A percentile compares a stretch with the other conserved stretches of the same genome.
phyloP scores from a whole-genome alignment of 495 filamentous ascomycete genomes.

The Arthonia radiata region DNA sequence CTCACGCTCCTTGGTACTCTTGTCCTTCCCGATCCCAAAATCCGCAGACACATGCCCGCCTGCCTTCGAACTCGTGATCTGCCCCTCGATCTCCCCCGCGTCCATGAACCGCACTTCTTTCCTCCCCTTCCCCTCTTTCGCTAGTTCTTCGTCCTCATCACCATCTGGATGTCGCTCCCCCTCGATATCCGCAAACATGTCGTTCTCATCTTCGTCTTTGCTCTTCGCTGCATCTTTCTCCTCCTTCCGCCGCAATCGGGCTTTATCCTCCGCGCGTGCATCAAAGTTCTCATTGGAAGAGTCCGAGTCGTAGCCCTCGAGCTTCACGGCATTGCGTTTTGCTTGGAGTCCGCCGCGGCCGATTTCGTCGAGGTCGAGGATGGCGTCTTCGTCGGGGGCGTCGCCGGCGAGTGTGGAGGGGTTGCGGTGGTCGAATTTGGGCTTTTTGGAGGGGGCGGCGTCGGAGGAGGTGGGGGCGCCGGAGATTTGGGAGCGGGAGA shows the following conservation, averaged over 20 bases:
- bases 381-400: conserved; percentile 40
- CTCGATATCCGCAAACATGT: conserved; percentile 74
- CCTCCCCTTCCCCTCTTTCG: conserved; percentile 28
- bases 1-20: conserved; percentile 12
- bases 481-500: conserved; percentile 41
- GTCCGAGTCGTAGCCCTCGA: conserved; percentile 92
- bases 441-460: conserved; percentile 42
- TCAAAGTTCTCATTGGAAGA: conserved; percentile 81
- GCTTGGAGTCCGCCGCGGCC: conserved; percentile 51
- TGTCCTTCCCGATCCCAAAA: conserved; percentile 16
- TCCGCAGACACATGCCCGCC: conserved; percentile 43
- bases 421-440: conserved; percentile 86
- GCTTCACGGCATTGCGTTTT: conserved; percentile 77
- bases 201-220: conserved; percentile 47
- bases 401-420: conserved; percentile 69
- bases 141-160: conserved; percentile 17
- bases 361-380: conserved; percentile 80
- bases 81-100: conserved; percentile 59
- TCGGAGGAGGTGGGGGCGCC: conserved; percentile 24
- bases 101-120: conserved; percentile 60
- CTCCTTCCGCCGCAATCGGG: conserved; percentile 19
- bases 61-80: conserved; percentile 46
- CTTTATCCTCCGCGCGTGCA: conserved; percentile 33
- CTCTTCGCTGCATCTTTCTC: conserved; percentile 18
- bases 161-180: conserved; percentile 20